Evolutionary conservation across 176 grass and related monocot species (phyloP), one percentile per base, ranked within the genome.

Genomic region (Stipa capillata): DNA sequence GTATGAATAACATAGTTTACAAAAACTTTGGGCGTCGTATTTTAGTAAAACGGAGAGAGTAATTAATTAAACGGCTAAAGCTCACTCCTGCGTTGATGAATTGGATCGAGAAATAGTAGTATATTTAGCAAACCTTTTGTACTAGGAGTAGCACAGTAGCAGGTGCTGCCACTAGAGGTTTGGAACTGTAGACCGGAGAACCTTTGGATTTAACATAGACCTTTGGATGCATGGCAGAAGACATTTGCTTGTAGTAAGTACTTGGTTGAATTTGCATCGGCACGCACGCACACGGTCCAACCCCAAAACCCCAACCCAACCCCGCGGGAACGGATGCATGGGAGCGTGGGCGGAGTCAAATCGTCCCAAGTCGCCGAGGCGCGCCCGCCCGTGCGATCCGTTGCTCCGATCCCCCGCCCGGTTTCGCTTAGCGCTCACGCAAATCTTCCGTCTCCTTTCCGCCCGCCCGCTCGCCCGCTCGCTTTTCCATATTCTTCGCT

Each of bases 371-470:
- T 0, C 58, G 13, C 40, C 20, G n/a, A 36, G 60, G 17, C 35
- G n/a, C 47, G 50, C 10, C 50, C 51, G 53, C 0, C 45, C 14
- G 21, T 8, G 5, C 21, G 23, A 28, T 20, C 66, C 45, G 69
- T 11, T 21, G 0, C 34, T 18, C 64, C 37, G 5, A 34, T n/a
- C 13, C 8, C 25, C 20, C 9, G 29, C 41, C 32, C 11, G 20
- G 34, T 1, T 40, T 82, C 2, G 52, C 79, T 87, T 78, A 29
- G 36, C 27, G 7, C 31, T 51, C 77, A 81, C 84, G 84, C 69
- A 29, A 80, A 20, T 39, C 49, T 8, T 15, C 21, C 49, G 49
- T 24, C 27, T 45, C 32, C 11, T 53, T 61, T 72, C 18, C 23
- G 53, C 33, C 48, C 16, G 31, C 49, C 49, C 18, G 18, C n/a